Base-by-base conservation (phyloP, 1,139 yeast genomes). In the Meyerozyma smithsonii region DNA sequence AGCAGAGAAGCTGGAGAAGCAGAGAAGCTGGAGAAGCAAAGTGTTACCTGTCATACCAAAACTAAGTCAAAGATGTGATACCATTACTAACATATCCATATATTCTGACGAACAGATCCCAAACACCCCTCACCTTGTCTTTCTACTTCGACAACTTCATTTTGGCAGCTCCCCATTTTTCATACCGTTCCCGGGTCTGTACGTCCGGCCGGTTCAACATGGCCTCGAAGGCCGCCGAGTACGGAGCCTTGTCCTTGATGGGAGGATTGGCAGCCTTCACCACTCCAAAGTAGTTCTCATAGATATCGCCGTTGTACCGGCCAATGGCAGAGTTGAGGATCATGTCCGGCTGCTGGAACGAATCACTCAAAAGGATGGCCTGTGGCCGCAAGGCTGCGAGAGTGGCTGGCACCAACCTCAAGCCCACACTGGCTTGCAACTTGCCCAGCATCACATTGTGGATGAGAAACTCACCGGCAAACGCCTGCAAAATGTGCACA, bases 301-400 rank as follows among this genome's bases (percentile, higher is more conserved):
- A 90, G 42, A 87, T 81, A 59, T 89, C 84, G 48, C 97, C 97
- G 55, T 87, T 81, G 62, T 77, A 84, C 52, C 72, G 74, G 46
- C 97, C 97, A 46, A 90, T 75, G 24, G 96, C 83, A 2, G 97
- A 79, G 65, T 89, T 87, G 59, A 90, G 75, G 65, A 84, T 77
- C 67, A 78, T 85, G 64, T 90, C 97, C 25, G 90, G 79, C 56
- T 84, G 74, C 66, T 84, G 82, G 75, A 90, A 90, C 6, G 96
- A 77, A 64, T 90, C 97, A n/a, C 95, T 85, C 52, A 86, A 72
- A 14, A 87, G 86, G 58, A 88, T 79, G 42, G 83, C 84, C 54
- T 84, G 81, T 36, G 81, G 80, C 61, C 97, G 77, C 41, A 83
- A 53, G 32, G 64, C 69, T 60, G 39, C 74, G 72, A 45, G 75